Evolutionary conservation across 306 rosid genomes (phyloP), one percentile per base, ranked within the genome.

Genomic region (Malus sieversii): DNA sequence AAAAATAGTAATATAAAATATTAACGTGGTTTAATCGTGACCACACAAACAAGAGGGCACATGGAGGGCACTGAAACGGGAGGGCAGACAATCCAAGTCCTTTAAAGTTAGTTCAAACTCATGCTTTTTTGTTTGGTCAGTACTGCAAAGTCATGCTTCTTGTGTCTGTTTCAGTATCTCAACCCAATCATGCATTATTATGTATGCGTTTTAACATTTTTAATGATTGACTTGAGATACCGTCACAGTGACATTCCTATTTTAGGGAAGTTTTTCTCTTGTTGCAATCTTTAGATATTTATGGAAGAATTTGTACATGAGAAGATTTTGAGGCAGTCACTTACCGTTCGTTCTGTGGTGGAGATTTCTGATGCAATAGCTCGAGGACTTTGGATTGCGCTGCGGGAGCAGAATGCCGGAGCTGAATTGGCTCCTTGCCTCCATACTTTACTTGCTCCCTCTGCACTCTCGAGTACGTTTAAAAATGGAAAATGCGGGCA

Each of bases 281-380:
- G 27, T 51, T 61, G 38, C 74, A 4, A 12, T 10, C 22, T 35
- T 32, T 13, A 10, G 61, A 57, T 57, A 40, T 27, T 23, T 8
- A 16, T 32, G 5, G 71, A 42, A 29, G 15, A 22, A 38, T 55
- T 42, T 18, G 20, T 33, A 0, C 38, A 48, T 15, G 11, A 51
- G 44, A 20, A 35, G 29, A 72, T 53, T 58, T 11, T 64, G 44
- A 55, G 53, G 20, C 30, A 52, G 70, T 62, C 66, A 81, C 80
- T 81, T 75, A 61, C 76, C 60, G 13, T 46, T 51, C 33, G 42
- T 73, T 81, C 72, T 51, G 68, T 46, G 67, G 75, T 61, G 66
- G 78, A 75, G 59, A 78, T 72, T n/a, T 75, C 75, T 29, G 78
- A 75, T 18, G 81, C 75, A 53, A 78, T 59, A 42, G 78, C 81